Conservation (phyloP, 371 early-diverging fungal species). For the Massospora cicadina region DNA sequence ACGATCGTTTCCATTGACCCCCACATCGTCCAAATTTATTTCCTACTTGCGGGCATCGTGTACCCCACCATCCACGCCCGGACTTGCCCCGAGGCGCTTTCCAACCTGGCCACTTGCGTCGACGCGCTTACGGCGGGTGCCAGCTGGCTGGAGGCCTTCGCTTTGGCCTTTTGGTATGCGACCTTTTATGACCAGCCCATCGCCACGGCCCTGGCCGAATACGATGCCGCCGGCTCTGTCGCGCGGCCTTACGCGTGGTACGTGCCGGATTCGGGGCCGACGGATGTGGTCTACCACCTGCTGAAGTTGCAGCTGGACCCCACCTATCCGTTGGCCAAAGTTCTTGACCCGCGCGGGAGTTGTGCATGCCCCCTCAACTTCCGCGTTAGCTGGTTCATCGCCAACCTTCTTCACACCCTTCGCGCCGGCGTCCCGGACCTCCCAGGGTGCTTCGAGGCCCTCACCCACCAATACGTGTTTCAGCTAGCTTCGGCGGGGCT, state of each 20-base stretch:
- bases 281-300: not conserved
- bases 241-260: not conserved
- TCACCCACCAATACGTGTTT: constrained; percentile 26
- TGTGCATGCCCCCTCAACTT: not conserved
- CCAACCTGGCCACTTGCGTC: not conserved
- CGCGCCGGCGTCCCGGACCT: not conserved
- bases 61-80: not conserved
- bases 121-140: not conserved
- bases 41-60: not conserved
- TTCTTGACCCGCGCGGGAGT: not conserved
- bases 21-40: not conserved
- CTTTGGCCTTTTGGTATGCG: not conserved
- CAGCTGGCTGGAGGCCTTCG: not conserved
- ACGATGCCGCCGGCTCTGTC: not conserved
- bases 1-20: not conserved
- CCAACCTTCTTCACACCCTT: not conserved
- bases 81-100: not conserved
- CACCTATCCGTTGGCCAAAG: not conserved
- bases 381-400: constrained; percentile 1
- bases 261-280: not conserved
- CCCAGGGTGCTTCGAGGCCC: not conserved
- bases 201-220: not conserved
- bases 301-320: not conserved
- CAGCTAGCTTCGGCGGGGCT: constrained; percentile 41
- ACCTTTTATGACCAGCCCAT: not conserved